Percentiles rank a stretch among this genome's conserved stretches.
Evolutionary conservation across 257 asterid species (phyloP).

Genomic region (Galeopsis tetrahit): DNA sequence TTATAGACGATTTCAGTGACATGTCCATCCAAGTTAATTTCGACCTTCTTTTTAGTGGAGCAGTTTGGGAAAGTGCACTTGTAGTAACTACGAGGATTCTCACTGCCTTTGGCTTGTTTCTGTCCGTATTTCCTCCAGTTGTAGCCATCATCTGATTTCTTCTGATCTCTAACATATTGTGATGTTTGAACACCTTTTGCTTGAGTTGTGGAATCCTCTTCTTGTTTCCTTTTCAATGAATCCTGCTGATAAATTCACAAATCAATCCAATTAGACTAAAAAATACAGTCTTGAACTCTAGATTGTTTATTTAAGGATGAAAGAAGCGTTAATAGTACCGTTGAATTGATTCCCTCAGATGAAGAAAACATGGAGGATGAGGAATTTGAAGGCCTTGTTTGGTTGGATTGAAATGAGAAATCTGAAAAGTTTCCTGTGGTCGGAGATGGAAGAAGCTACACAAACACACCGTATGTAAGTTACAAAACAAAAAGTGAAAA

Average conservation of each 20-base stretch:
- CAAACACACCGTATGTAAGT: conserved; percentile 12
- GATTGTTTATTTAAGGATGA: neutral
- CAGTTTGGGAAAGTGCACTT: conserved; percentile 83
- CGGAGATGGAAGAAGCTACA: conserved; percentile 69
- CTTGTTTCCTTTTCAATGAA: conserved; percentile 28
- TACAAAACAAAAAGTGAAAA: neutral
- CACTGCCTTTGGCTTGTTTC: conserved; percentile 84
- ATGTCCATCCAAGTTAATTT: conserved; percentile 71
- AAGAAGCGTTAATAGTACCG: conserved; percentile 33
- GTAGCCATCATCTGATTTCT: conserved; percentile 82
- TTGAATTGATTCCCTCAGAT: conserved; percentile 36
- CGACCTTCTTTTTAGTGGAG: conserved; percentile 90
- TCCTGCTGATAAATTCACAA: conserved; percentile 44
- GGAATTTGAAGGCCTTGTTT: conserved; percentile 44
- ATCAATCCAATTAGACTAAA: neutral
- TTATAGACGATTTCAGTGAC: conserved; percentile 87
- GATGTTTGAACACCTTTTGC: conserved; percentile 38
- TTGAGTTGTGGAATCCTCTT: conserved; percentile 21
- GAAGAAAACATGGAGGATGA: conserved; percentile 45
- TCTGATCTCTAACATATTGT: conserved; percentile 62
- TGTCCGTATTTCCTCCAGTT: conserved; percentile 96
- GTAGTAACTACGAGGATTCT: conserved; percentile 86
- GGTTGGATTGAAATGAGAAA: conserved; percentile 64
- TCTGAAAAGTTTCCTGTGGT: conserved; percentile 65
- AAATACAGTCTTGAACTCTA: too few relatives aligned